Evolutionary conservation across 345 rosid species (phyloP).

Genomic region (Brassica napus): Da-Ae NC_063446.1:17846001-17846500

Average conservation of each 20-base stretch:
- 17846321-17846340: background rate
- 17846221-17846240: conserved; percentile 27
- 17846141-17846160: conserved; percentile 17
- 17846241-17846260: conserved; percentile 36
- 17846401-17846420: background rate
- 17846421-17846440: background rate
- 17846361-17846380: background rate
- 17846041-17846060: conserved; percentile 33
- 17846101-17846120: conserved; percentile 34
- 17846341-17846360: background rate
- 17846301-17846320: background rate
- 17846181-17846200: conserved; percentile 34
- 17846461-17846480: background rate
- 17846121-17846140: conserved; percentile 20
- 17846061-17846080: conserved; percentile 43
- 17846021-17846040: conserved; percentile 22
- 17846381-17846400: background rate
- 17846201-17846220: conserved; percentile 43
- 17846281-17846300: background rate
- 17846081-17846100: conserved; percentile 22
- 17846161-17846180: conserved; percentile 22
- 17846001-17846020: conserved; percentile 34
- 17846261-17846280: background rate
- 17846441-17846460: background rate
- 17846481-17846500: background rate